These are phyloP conservation scores for Metschnikowia cubensis DNA, from an alignment of 805 yeast genomes.

Conservation along the genomic window DNA sequence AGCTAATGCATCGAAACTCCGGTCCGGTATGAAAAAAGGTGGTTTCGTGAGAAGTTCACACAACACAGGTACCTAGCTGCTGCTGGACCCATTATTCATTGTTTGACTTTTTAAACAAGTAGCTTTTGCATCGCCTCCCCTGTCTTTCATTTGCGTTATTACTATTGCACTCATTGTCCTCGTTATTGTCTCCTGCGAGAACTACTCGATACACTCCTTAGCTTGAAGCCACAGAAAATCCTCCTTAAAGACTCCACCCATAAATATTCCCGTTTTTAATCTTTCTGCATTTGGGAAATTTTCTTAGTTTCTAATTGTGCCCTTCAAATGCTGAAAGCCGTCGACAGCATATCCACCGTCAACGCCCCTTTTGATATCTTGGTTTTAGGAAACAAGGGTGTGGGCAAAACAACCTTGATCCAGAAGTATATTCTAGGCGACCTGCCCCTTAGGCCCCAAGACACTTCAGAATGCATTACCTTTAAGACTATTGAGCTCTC, in stretches of 20 bases:
- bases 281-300: not conserved
- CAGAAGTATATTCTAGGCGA: slow-evolving; percentile 13
- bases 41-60: not conserved
- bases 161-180: not conserved
- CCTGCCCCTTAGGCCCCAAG: slow-evolving; percentile 5
- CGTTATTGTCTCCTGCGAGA: not conserved
- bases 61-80: not conserved
- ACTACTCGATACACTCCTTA: not conserved
- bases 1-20: slow-evolving; percentile 4
- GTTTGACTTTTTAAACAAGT: not conserved
- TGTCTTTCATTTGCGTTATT: not conserved
- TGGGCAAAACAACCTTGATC: slow-evolving; percentile 16
- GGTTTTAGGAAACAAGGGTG: slow-evolving; percentile 14
- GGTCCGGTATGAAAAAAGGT: not conserved
- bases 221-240: not conserved
- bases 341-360: slow-evolving; percentile 14
- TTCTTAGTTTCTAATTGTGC: not conserved
- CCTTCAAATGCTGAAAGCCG: slow-evolving; percentile 4
- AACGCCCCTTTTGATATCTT: slow-evolving; percentile 15
- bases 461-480: slow-evolving; percentile 11
- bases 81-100: not conserved
- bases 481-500: slow-evolving; percentile 7
- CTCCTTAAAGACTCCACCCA: not conserved
- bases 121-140: not conserved
- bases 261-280: not conserved